Evolutionary conservation across 2,329 filamentous ascomycete species (phyloP), one percentile per base, ranked within the genome.

Genomic region (Hawksworthiomyces lignivorus): DNA sequence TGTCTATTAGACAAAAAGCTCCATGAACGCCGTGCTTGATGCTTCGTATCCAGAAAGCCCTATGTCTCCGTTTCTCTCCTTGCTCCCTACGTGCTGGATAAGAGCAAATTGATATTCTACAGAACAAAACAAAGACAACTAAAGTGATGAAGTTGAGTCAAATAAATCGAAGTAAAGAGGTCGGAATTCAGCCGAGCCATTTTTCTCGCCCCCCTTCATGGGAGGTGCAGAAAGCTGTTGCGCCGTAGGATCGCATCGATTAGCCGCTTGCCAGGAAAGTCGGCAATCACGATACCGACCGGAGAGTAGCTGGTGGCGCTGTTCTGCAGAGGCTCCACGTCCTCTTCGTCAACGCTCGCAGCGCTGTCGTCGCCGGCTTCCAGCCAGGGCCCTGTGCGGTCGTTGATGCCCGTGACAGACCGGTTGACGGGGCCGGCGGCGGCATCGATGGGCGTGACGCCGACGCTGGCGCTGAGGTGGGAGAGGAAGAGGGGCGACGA

Each of bases 401-500:
- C 68, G 43, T 73, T 73, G 59, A 72, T 69, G 21, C 69, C 69
- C n/a, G 52, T 50, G 4, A 69, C 56, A 14, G 48, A 44, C 31
- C 56, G 54, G 48, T 69, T 65, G 39, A 52, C 50, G n/a, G 67
- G 62, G 0, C 70, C 69, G 0, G 69, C 69, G 10, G 69, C 69
- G 2, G 68, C 70, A 50, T 69, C 66, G 38, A 73, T 69, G 28
- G 70, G 70, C 45, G 68, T 47, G 9, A 73, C 67, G 28, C 67
- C 68, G 3, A 71, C 61, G 17, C 63, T 66, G 12, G 69, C 70
- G 14, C 67, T 71, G 18, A 70, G 48, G 51, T 73, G 70, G 15
- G 67, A 61, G 14, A 73, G 56, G 49, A 64, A 71, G 14, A 73
- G 54, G 10, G 36, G 29, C 7, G 52, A 45, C 22, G 51, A 39